Evolutionary conservation across 2,329 filamentous ascomycete species (phyloP), one percentile per base, ranked within the genome.

Genomic region (Colletotrichum sp.): DNA sequence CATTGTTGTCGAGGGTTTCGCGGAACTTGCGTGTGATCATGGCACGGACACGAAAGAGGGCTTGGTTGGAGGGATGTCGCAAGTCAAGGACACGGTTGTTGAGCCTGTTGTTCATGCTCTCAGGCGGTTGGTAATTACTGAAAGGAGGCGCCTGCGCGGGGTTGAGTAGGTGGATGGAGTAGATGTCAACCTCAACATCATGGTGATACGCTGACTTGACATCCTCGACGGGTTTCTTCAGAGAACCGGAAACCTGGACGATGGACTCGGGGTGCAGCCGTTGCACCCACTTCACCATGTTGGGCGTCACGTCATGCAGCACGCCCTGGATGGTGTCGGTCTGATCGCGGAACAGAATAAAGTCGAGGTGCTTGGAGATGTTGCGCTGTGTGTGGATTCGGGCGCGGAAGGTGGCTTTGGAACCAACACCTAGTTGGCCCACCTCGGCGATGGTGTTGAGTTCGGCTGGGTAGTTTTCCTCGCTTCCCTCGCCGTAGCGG

Each of bases 221-320:
- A 52, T 92, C 91, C 80, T 96, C 92, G 8, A 94, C 92, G 0
- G 95, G 94, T 77, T 90, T 89, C 81, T 95, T 94, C 6, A 98
- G 85, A 3, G 90, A 90, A 75, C 95, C 96, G 69, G 90, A 92
- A 72, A 98, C 92, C 73, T 95, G 91, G 7, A 98, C 92, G 67
- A 98, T 90, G 9, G 93, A 94, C 82, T 98, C 96, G 8, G 93
- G 88, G 71, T 93, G 92, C 62, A 98, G 88, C 82, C 95, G 95
- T 85, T 98, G 95, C 4, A 95, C 95, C 94, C 95, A 98, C 82
- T 95, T 93, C 32, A 98, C 89, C 90, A 98, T 96, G 80, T 94
- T 92, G 90, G 78, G 92, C 87, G 81, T 87, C 77, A 83, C 84
- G 79, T 83, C 83, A 71, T 83, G 77, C 19, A 98, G 87, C 4